Evolutionary conservation across 2,329 filamentous ascomycete species (phyloP).

Genomic region (Trichoderma brevicompactum): DNA sequence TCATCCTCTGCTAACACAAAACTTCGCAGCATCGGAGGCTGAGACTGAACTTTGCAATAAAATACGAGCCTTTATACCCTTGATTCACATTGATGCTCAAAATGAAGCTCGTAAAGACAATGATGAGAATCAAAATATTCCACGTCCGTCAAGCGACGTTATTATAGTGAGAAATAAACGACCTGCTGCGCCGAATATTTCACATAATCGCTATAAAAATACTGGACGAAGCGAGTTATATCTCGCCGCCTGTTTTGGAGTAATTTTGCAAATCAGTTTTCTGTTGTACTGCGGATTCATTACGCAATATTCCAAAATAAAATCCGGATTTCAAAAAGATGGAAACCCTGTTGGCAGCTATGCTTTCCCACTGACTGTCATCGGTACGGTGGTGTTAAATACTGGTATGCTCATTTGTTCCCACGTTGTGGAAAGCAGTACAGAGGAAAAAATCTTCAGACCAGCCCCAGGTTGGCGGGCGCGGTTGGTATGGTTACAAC

Average conservation of each 20-base stretch:
- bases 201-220: background rate
- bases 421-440: constrained; percentile 41
- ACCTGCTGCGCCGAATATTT: constrained; percentile 13
- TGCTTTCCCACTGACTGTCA: constrained; percentile 35
- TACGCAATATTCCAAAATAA: background rate
- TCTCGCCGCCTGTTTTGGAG: background rate
- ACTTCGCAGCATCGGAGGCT: background rate
- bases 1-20: background rate
- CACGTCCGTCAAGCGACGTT: background rate
- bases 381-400: constrained; percentile 38
- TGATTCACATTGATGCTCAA: background rate
- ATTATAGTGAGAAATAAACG: background rate
- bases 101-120: background rate
- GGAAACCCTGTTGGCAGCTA: constrained; percentile 29
- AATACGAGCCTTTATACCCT: background rate
- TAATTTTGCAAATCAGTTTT: background rate
- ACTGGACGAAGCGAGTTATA: background rate
- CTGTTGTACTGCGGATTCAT: background rate
- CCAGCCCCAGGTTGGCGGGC: background rate
- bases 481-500: constrained; percentile 39
- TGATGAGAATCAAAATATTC: background rate
- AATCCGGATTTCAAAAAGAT: background rate
- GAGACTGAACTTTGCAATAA: background rate
- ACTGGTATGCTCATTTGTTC: constrained; percentile 39
- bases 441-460: constrained; percentile 34